Conservation (phyloP, 257 asterid species). For the Verbena officinalis region DNA sequence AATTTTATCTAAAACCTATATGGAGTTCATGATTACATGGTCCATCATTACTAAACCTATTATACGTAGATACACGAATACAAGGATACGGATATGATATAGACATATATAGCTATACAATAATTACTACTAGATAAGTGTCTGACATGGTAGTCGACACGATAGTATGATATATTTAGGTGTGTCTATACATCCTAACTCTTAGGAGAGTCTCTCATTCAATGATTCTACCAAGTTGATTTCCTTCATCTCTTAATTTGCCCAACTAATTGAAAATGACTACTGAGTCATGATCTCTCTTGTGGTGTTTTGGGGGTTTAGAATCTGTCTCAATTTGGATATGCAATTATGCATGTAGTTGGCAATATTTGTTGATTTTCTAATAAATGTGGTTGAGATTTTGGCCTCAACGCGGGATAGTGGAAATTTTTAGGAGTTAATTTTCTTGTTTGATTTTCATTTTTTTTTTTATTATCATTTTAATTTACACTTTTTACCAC, state of each 20-base stretch:
- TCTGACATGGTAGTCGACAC: no score
- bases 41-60: conserved; percentile 28
- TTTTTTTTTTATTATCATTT: no score
- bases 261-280: conserved; percentile 39
- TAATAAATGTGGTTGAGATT: neutral
- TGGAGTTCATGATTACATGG: conserved; percentile 39
- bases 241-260: conserved; percentile 17
- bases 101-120: no score
- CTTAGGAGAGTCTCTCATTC: no score
- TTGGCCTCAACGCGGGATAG: neutral
- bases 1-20: conserved; percentile 23
- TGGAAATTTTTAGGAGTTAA: no score
- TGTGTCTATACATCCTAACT: no score
- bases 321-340: neutral
- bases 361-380: conserved; percentile 7
- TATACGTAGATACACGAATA: no score
- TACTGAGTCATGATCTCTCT: neutral
- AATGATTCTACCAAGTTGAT: neutral
- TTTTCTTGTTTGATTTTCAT: no score
- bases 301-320: neutral
- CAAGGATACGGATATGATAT: no score
- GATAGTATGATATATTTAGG: no score
- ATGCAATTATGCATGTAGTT: neutral
- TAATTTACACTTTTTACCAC: no score
- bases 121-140: no score